A percentile compares a stretch with the other conserved stretches of the same genome.
These are phyloP conservation scores for Aegle marmelos DNA, from an alignment of 345 rosid species.

Conservation along the genomic window DNA sequence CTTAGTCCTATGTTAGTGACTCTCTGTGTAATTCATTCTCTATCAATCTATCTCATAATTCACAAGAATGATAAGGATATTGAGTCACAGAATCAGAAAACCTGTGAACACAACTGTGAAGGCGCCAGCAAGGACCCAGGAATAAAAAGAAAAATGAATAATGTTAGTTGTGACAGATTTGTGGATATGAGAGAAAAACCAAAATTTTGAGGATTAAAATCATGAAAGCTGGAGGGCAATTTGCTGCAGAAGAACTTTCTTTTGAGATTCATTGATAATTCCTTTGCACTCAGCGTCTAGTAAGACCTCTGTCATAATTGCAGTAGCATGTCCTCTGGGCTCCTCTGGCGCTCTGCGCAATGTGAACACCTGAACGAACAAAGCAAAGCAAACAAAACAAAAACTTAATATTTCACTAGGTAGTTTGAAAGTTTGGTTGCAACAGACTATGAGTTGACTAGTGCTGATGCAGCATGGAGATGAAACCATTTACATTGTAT, in stretches of 20 bases:
- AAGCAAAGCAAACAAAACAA: neutral
- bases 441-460: neutral
- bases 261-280: conserved; percentile 57
- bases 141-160: neutral
- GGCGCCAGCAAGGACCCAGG: neutral
- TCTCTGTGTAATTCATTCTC: neutral
- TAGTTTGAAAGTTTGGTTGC: neutral
- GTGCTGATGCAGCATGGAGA: neutral
- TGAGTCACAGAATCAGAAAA: neutral
- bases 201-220: neutral
- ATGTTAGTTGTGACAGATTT: neutral
- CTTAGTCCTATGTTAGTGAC: neutral
- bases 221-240: conserved; percentile 56
- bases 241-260: conserved; percentile 55
- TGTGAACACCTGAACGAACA: conserved; percentile 51
- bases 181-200: neutral
- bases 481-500: too few relatives aligned
- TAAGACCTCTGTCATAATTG: conserved; percentile 64
- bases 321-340: conserved; percentile 64
- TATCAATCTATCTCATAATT: neutral
- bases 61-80: neutral
- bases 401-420: neutral
- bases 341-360: conserved; percentile 60
- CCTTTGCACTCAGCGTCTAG: conserved; percentile 69
- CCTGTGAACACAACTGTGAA: neutral